Conservation (phyloP, 176 grass and related monocot species). For the Cymbopogon citratus region DNA sequence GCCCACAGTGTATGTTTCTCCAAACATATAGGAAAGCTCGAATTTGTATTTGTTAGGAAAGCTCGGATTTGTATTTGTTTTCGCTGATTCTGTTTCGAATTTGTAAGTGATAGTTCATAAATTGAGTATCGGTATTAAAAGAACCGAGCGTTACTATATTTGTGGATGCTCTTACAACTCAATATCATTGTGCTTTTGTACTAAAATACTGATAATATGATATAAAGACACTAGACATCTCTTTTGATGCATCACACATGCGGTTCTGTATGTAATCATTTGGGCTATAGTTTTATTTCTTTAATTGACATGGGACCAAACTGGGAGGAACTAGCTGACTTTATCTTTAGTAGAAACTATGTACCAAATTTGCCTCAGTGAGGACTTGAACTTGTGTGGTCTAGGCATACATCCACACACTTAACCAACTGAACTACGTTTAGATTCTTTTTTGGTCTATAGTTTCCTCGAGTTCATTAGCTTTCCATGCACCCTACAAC, state of each 20-base stretch:
- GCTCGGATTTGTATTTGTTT: neutral
- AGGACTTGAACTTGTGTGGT: neutral
- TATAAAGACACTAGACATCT: neutral
- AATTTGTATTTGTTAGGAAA: too few relatives aligned
- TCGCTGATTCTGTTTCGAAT: neutral
- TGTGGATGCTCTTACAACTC: neutral
- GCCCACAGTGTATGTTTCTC: neutral
- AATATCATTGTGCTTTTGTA: neutral
- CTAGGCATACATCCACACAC: neutral
- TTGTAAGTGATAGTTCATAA: neutral
- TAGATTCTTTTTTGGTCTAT: neutral
- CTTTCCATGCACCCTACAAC: neutral
- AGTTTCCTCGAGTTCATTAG: neutral
- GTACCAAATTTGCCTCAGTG: neutral
- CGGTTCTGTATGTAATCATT: neutral
- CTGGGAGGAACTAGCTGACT: neutral
- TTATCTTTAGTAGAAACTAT: too few relatives aligned
- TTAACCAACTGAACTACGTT: neutral
- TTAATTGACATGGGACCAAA: neutral
- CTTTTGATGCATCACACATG: neutral
- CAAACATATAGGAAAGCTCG: neutral
- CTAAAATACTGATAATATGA: neutral
- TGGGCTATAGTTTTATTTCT: neutral
- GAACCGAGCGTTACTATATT: neutral
- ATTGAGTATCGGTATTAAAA: neutral